Evolutionary conservation across 495 filamentous ascomycete genomes (phyloP), one percentile per base, ranked within the genome.

Genomic region (Penicillium fimorum): DNA sequence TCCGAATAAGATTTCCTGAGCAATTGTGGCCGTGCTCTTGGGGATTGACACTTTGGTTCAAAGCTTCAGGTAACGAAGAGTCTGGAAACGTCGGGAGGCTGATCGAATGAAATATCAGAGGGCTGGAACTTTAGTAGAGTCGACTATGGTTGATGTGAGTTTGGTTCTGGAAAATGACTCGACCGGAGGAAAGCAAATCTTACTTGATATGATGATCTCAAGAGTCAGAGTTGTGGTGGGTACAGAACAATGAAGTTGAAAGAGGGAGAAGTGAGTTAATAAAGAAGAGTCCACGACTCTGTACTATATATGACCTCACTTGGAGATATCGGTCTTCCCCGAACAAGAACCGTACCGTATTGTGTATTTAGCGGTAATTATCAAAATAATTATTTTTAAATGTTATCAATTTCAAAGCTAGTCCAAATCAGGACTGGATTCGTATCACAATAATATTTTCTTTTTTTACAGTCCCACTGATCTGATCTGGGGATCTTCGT

Each of bases 11-110:
- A 63, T 52, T 60, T 61, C 56, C 65, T 47, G 58, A 30, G 45
- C 37, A 46, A 59, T 42, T 60, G 58, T 58, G 58, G 58, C 54
- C 50, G 58, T 52, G 62, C 51, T 47, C 30, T 49, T 3, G 7
- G 4, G 17, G 35, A 54, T 50, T 32, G 43, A 47, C 22, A 35
- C 41, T 42, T 60, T 49, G 49, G 38, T 57, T 51, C 40, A 53
- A 56, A 58, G 43, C 43, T 56, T 49, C 27, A 57, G 55, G 53
- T 44, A 40, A 53, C 41, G 67, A 69, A 72, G 62, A 65, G 66
- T 70, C 70, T 72, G 70, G 69, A 72, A 72, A 67, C 61, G 65
- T 70, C 65, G 61, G 58, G 68, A 59, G 65, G 55, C 59, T 68
- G 60, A 61, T 61, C 40, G 50, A 41, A 49, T 38, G 15, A 45